A percentile compares a stretch with the other conserved stretches of the same genome.
Conservation (phyloP, 352 stramenopile genomes). For the Globisporangium polare region DNA sequence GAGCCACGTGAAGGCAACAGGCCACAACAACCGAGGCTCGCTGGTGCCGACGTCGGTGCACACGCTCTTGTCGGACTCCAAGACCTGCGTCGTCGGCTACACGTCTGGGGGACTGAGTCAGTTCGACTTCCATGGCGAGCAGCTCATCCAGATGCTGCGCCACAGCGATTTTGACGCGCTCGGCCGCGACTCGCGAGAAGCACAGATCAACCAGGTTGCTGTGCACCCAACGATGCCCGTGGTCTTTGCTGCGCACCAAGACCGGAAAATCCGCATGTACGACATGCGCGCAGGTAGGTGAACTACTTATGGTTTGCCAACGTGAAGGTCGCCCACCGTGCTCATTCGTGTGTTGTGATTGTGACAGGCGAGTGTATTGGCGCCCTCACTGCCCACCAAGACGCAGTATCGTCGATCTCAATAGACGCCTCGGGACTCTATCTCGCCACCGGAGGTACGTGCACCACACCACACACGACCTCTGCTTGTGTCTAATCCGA, state of each 20-base stretch:
- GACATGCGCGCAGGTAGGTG: conserved; percentile 69
- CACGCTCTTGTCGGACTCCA: conserved; percentile 67
- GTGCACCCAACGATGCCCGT: conserved; percentile 84
- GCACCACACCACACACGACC: too few species aligned
- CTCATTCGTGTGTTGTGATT: not conserved
- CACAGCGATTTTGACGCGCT: conserved; percentile 63
- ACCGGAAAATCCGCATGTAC: conserved; percentile 83
- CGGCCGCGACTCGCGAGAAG: conserved; percentile 42
- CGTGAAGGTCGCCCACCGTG: not conserved
- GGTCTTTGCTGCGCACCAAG: conserved; percentile 75
- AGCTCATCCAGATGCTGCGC: conserved; percentile 68
- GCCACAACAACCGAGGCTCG: conserved; percentile 44
- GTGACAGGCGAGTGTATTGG: conserved; percentile 67
- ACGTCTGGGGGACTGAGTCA: conserved; percentile 65
- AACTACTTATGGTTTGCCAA: not conserved
- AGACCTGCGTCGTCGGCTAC: conserved; percentile 78
- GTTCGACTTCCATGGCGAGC: conserved; percentile 75
- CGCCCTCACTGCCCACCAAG: conserved; percentile 73
- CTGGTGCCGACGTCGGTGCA: conserved; percentile 74
- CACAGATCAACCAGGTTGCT: conserved; percentile 76
- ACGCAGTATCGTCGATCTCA: conserved; percentile 75
- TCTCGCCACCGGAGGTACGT: conserved; percentile 62
- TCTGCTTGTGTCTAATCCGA: not conserved
- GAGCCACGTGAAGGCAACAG: conserved; percentile 41
- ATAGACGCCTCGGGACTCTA: conserved; percentile 76